These are phyloP conservation scores for Fusarium begoniae DNA, from an alignment of 2,329 filamentous ascomycete species.

Conservation along the genomic window DNA sequence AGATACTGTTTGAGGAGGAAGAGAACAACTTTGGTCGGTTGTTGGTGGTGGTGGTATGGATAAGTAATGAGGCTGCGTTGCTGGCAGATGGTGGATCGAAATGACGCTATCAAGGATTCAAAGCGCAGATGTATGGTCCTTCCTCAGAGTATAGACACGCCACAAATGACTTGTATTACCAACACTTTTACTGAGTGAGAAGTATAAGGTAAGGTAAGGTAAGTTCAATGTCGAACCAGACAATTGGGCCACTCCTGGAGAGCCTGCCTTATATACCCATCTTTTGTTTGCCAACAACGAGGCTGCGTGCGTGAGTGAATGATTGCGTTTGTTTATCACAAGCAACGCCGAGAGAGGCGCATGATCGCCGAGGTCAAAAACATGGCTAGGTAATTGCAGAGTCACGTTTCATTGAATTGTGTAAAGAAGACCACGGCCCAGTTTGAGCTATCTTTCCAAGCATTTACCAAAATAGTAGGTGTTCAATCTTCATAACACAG, in stretches of 20 bases:
- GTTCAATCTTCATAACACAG: constrained; percentile 3
- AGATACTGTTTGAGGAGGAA: neutral
- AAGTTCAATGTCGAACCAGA: neutral
- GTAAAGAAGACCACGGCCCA: neutral
- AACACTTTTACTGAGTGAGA: neutral
- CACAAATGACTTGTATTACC: neutral
- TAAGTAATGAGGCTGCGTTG: constrained; percentile 9
- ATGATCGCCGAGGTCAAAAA: constrained; percentile 26
- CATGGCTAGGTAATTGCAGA: neutral
- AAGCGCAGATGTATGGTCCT: constrained; percentile 2
- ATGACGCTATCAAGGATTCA: constrained; percentile 31
- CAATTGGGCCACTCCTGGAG: neutral
- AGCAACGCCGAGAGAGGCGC: constrained; percentile 26
- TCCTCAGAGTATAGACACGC: neutral
- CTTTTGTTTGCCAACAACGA: neutral
- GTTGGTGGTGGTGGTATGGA: neutral
- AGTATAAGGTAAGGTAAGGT: neutral
- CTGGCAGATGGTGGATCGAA: constrained; percentile 24
- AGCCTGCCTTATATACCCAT: neutral
- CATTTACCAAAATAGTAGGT: constrained; percentile 19
- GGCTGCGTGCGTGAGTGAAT: neutral
- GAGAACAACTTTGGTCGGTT: neutral
- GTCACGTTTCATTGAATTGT: neutral
- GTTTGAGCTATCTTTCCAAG: neutral
- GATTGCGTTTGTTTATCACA: constrained; percentile 16